Base-by-base conservation (phyloP, 768 basidiomycete genomes). In the Xerocomellus dryophilus region DNA sequence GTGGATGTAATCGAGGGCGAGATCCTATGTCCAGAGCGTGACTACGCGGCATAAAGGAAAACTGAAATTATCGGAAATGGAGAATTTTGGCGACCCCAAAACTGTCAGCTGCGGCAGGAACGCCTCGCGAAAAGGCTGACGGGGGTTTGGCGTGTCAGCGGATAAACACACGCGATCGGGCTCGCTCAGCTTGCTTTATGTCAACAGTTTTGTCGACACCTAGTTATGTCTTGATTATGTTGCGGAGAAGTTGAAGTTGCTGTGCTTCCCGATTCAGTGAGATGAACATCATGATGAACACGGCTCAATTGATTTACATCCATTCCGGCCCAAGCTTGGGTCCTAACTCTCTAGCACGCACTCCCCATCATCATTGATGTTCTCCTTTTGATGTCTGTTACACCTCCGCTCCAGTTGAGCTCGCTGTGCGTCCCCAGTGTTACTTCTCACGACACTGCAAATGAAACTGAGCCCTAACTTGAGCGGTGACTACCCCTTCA, bases 41-140 rank as follows among this genome's bases (percentile, higher is more conserved):
- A 27, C 32, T 15, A 18, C 36, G 43, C 20, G 18, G 25, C 40
- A 46, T 17, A 47, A 34, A 56, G 31, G 38, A 34, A 38, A n/a
- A 21, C 34, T 31, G 23, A 17, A 44, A 40, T 50, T 27, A 15
- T 44, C 47, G 15, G 34, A 36, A 52, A 55, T 53, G 61, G 54
- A 44, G 53, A 20, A n/a, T 51, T 47, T 42, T 43, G 27, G 49
- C 45, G 56, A 63, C 68, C 68, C 68, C 58, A 71, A 71, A 69
- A 61, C 70, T 70, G 68, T 70, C 68, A 70, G 12, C 12, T 40
- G 46, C 43, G 38, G 61, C 60, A 66, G 61, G 49, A 56, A 57
- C 60, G 51, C 63, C 50, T 52, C 56, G 42, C 52, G 58, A 58
- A 60, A 27, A 27, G 50, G 42, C 38, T 38, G 60, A 42, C 42